Conservation (phyloP, 2,329 filamentous ascomycete genomes). For the Aspergillus candidus region DNA sequence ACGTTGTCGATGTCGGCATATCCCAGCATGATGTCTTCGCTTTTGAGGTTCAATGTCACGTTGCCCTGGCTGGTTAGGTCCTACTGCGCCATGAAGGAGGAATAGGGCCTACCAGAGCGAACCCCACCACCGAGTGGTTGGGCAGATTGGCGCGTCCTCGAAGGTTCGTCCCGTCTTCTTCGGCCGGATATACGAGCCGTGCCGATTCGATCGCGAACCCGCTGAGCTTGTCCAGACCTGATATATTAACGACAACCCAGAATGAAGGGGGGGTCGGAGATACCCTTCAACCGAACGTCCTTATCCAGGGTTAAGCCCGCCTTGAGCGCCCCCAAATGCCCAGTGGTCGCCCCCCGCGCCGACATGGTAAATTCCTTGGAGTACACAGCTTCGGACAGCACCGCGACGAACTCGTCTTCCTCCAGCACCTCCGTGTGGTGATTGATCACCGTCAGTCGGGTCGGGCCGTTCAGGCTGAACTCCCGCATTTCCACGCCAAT, state of each 20-base stretch:
- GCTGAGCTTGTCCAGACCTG: slow-evolving; percentile 32
- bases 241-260: background rate
- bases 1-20: slow-evolving; percentile 37
- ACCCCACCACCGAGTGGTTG: slow-evolving; percentile 40
- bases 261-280: background rate
- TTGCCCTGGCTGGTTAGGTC: slow-evolving; percentile 29
- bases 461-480: slow-evolving; percentile 21
- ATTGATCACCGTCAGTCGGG: slow-evolving; percentile 29
- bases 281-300: slow-evolving; percentile 34
- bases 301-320: slow-evolving; percentile 38
- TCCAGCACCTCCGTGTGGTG: slow-evolving; percentile 35
- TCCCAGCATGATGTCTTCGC: slow-evolving; percentile 38
- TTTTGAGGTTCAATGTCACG: slow-evolving; percentile 42
- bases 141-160: slow-evolving; percentile 41
- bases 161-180: slow-evolving; percentile 39
- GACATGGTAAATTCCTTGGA: slow-evolving; percentile 33
- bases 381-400: slow-evolving; percentile 40
- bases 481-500: slow-evolving; percentile 10
- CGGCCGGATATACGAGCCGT: slow-evolving; percentile 34
- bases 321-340: slow-evolving; percentile 38
- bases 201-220: slow-evolving; percentile 37
- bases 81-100: background rate
- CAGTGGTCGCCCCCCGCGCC: slow-evolving; percentile 31
- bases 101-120: slow-evolving; percentile 23
- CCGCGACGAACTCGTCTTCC: slow-evolving; percentile 35